phyloP scores from a whole-genome alignment of 1,284 basidiomycete genomes.

The Boletus nobilissimus region DNA sequence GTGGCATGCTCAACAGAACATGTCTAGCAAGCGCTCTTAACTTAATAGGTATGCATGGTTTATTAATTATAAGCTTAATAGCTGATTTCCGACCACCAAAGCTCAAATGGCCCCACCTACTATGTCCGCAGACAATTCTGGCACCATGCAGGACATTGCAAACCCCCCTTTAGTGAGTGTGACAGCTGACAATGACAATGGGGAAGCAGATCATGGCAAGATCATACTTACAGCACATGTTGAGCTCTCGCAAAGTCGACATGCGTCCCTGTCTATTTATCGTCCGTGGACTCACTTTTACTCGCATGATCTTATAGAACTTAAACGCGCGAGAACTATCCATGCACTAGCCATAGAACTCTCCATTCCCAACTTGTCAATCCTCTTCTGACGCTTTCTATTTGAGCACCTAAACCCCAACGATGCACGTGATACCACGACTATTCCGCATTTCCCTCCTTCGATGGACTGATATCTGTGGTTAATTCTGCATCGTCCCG shows the following conservation, averaged over 20 bases:
- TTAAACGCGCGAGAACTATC: conserved; percentile 20
- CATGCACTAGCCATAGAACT: conserved; percentile 20
- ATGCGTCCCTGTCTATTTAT: neutral
- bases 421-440: neutral
- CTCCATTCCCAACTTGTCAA: conserved; percentile 27
- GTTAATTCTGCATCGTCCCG: conserved; percentile 28
- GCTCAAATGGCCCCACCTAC: neutral
- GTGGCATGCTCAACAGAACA: neutral
- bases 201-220: neutral
- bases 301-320: neutral
- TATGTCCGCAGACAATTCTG: neutral
- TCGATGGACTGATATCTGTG: conserved; percentile 12
- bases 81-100: conserved; percentile 3
- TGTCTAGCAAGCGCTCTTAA: neutral
- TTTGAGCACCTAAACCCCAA: conserved; percentile 11
- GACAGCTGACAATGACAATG: neutral
- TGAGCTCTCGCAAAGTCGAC: neutral
- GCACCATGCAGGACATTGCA: neutral
- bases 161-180: neutral
- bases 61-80: neutral
- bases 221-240: neutral
- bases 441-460: conserved; percentile 4
- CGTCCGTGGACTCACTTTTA: neutral
- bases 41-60: neutral
- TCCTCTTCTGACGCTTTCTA: conserved; percentile 16